A percentile compares a stretch with the other conserved stretches of the same genome.
phyloP scores from a whole-genome alignment of 2,329 filamentous ascomycete species.

The Pyrenophora teres region DNA sequence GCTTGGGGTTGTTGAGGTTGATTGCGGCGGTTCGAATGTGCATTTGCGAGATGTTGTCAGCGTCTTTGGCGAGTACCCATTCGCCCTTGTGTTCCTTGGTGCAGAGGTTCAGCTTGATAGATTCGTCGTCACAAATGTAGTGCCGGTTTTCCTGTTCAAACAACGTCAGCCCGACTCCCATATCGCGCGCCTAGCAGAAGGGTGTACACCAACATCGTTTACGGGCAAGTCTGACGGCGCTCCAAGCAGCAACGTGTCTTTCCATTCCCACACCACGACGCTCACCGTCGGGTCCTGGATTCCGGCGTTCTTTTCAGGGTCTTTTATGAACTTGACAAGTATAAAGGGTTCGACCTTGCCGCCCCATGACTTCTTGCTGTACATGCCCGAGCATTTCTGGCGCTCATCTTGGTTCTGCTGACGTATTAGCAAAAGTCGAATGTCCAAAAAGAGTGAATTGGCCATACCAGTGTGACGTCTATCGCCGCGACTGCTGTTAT shows the following conservation, averaged over 20 bases:
- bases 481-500: slow-evolving; percentile 43
- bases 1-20: slow-evolving; percentile 74
- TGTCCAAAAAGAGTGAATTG: neutral
- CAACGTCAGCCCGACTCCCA: slow-evolving; percentile 23
- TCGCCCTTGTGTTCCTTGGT: slow-evolving; percentile 77
- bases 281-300: slow-evolving; percentile 77
- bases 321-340: slow-evolving; percentile 74
- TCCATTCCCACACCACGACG: slow-evolving; percentile 92
- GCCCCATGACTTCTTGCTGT: slow-evolving; percentile 86
- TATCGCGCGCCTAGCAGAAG: neutral
- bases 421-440: slow-evolving; percentile 1
- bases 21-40: slow-evolving; percentile 79
- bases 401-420: slow-evolving; percentile 74
- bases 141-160: slow-evolving; percentile 54
- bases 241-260: slow-evolving; percentile 79
- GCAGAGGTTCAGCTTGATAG: slow-evolving; percentile 72
- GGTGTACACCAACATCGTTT: slow-evolving; percentile 29
- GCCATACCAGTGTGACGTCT: slow-evolving; percentile 37
- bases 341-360: slow-evolving; percentile 89
- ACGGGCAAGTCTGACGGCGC: slow-evolving; percentile 52
- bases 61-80: slow-evolving; percentile 80
- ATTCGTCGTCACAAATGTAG: slow-evolving; percentile 76
- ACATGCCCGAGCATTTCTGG: slow-evolving; percentile 92
- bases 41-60: slow-evolving; percentile 70
- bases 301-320: slow-evolving; percentile 56